These are phyloP conservation scores for Astragalus glycyphyllos DNA, from an alignment of 306 rosid species.

Conservation along the genomic window DNA sequence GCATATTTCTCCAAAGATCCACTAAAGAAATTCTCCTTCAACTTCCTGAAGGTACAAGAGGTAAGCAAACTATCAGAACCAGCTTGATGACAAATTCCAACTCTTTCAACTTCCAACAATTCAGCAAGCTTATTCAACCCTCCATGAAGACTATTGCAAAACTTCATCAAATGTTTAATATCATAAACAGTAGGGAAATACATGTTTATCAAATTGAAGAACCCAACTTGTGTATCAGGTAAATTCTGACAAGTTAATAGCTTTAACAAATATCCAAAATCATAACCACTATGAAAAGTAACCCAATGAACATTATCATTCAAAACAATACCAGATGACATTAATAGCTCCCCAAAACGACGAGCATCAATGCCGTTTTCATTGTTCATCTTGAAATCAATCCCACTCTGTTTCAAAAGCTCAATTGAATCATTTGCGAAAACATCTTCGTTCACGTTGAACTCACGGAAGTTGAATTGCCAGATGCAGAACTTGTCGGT, in stretches of 20 bases:
- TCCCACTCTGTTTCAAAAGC: conserved; percentile 59
- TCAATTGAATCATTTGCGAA: conserved; percentile 61
- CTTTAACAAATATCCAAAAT: conserved; percentile 60
- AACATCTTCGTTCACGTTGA: conserved; percentile 56
- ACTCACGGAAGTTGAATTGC: conserved; percentile 63
- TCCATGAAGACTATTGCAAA: conserved; percentile 56
- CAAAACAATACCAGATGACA: conserved; percentile 56
- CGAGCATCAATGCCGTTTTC: conserved; percentile 50
- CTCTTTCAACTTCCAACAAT: conserved; percentile 60
- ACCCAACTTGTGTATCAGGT: conserved; percentile 55
- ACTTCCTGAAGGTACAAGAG: conserved; percentile 54
- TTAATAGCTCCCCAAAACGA: conserved; percentile 54
- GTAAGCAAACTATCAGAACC: conserved; percentile 66
- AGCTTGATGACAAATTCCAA: conserved; percentile 61
- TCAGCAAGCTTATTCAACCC: conserved; percentile 65
- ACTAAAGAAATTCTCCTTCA: conserved; percentile 61
- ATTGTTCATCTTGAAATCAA: conserved; percentile 54
- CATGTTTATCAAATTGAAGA: conserved; percentile 50
- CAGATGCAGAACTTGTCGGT: conserved; percentile 47
- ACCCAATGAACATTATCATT: conserved; percentile 59
- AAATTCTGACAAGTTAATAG: conserved; percentile 54
- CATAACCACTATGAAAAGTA: conserved; percentile 61
- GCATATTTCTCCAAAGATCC: conserved; percentile 64
- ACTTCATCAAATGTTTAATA: conserved; percentile 59
- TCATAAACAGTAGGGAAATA: conserved; percentile 57